Conservation (phyloP, 1,139 yeast species). For the Kodamaea arcana region DNA sequence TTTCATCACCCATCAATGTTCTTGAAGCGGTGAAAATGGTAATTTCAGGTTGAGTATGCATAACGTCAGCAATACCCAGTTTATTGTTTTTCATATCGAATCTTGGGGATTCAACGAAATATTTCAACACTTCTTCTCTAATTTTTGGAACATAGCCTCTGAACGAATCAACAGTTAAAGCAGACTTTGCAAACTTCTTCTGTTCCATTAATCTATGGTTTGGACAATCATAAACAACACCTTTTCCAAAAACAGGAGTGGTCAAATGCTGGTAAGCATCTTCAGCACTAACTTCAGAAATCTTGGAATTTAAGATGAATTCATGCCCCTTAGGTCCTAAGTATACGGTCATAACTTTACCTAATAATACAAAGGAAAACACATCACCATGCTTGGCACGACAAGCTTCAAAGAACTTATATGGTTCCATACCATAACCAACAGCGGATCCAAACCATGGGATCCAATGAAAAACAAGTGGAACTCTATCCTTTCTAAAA, state of each 20-base stretch:
- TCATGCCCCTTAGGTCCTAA: conserved; percentile 98
- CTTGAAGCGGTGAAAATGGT: conserved; percentile 96
- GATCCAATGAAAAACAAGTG: conserved; percentile 85
- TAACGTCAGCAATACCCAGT: conserved; percentile 62
- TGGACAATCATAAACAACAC: conserved; percentile 96
- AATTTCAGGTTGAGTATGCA: conserved; percentile 88
- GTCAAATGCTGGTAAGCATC: conserved; percentile 94
- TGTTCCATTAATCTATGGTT: conserved; percentile 94
- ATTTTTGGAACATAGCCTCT: conserved; percentile 83
- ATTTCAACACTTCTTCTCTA: conserved; percentile 67
- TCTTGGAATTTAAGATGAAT: conserved; percentile 86
- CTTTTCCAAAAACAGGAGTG: conserved; percentile 96
- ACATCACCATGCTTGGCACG: conserved; percentile 86
- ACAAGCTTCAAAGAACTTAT: conserved; percentile 77
- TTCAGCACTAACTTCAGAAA: conserved; percentile 90
- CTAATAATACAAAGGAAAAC: conserved; percentile 82
- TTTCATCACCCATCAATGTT: conserved; percentile 84
- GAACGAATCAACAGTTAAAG: conserved; percentile 84
- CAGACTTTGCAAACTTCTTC: conserved; percentile 91
- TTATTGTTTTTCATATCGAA: conserved; percentile 36
- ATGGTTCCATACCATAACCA: conserved; percentile 87
- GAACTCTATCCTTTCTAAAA: conserved; percentile 74
- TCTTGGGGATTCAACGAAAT: conserved; percentile 48
- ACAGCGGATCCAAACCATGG: conserved; percentile 97
- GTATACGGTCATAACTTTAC: conserved; percentile 91